Conservation (phyloP, 371 early-diverging fungal species). For the Saksenaea vasiformis region DNA sequence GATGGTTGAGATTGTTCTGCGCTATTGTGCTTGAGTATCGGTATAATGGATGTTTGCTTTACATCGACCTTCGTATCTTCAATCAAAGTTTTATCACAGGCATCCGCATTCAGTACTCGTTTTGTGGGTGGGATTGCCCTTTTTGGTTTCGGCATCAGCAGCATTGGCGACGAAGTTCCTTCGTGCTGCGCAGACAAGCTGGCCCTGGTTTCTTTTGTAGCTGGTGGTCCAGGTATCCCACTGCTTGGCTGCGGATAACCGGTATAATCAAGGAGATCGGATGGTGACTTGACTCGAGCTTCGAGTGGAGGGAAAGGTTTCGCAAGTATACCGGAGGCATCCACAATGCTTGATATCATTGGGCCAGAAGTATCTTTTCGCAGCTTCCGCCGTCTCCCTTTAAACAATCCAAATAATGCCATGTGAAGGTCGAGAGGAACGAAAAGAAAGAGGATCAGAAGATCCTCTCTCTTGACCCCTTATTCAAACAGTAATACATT, state of each 20-base stretch:
- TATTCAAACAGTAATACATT: neutral
- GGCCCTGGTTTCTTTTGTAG: neutral
- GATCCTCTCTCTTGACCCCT: neutral
- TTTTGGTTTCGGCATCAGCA: conserved; percentile 10
- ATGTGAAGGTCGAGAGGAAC: neutral
- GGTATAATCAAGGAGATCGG: conserved; percentile 17
- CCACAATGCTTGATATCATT: neutral
- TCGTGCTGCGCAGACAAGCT: neutral
- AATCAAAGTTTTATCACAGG: conserved; percentile 5
- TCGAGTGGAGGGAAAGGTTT: conserved; percentile 8
- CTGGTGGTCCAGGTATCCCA: neutral
- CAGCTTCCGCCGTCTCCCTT: neutral
- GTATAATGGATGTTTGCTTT: neutral
- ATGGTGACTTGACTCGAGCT: conserved; percentile 13
- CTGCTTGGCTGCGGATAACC: conserved; percentile 12
- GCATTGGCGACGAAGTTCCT: neutral
- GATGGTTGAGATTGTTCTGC: no score
- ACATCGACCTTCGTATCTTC: neutral
- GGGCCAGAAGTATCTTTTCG: conserved; percentile 5
- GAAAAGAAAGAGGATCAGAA: neutral
- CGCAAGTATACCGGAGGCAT: conserved; percentile 9
- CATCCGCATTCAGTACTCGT: neutral
- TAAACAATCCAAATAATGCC: neutral
- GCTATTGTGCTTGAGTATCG: no score
- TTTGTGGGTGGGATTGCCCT: conserved; percentile 7